Base-by-base conservation (phyloP, 2,329 filamentous ascomycete species). In the Zymoseptoria pseudotritici region DNA sequence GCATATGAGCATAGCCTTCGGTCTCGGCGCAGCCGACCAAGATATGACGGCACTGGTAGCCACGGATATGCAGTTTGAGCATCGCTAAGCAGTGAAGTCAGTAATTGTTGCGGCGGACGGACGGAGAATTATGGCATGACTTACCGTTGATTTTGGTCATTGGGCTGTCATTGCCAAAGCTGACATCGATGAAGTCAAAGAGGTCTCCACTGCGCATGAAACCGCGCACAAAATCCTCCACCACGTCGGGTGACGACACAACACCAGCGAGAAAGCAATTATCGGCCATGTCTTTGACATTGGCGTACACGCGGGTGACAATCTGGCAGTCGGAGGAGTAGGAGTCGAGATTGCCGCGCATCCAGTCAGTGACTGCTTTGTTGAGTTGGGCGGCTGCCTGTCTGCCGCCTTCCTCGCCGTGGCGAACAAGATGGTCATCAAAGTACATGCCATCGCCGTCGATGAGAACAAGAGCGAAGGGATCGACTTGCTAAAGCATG, bases 161-260 rank as follows among this genome's bases (percentile, higher is more conserved):
- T 20, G 81, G 80, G 20, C 80, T 79, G 65, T 83, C 81, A 67
- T 85, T 84, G 29, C 82, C 78, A 63, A 81, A 78, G 7, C 83
- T 81, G 17, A 83, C 82, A 68, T 87, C 84, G 22, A 85, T 75
- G 65, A 84, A 84, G 67, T 87, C 84, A 59, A 82, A 83, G 0
- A 84, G 73, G 21, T 79, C 79, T 55, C 82, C 80, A 0, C 81
- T 79, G n/a, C 79, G 74, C 46, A 80, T 86, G 67, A 86, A 86
- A 31, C 79, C 80, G 6, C 81, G 78, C 3, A 79, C 75, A 61
- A 86, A 86, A 0, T 80, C 76, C 0, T 80, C 60, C 20, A 66
- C 57, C 5, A 64, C 51, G 21, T 52, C 53, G 9, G 55, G 51
- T 73, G 13, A 86, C 80, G 2, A 81, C 17, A 77, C 70, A 2